Evolutionary conservation across 2,329 filamentous ascomycete species (phyloP).

Genomic region (Venturiaceae sp.): DNA sequence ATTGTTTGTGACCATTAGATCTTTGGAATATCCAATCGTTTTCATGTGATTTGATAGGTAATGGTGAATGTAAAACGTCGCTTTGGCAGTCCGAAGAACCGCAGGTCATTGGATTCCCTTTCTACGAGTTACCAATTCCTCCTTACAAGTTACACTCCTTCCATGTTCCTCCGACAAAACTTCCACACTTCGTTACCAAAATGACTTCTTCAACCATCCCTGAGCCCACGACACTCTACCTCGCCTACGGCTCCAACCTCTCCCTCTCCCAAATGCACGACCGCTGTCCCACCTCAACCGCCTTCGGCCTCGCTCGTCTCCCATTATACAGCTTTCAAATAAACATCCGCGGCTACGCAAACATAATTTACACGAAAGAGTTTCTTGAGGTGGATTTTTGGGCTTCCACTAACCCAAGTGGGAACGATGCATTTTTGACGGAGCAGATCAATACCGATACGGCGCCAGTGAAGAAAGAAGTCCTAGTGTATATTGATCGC

Average conservation of each 20-base stretch:
- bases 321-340: slow-evolving; percentile 54
- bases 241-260: slow-evolving; percentile 64
- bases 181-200: too few relatives aligned
- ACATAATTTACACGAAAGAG: slow-evolving; percentile 56
- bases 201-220: too few relatives aligned
- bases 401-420: too few relatives aligned
- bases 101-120: not conserved
- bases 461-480: slow-evolving; percentile 13
- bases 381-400: slow-evolving; percentile 36
- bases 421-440: not conserved
- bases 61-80: not conserved
- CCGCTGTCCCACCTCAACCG: slow-evolving; percentile 48
- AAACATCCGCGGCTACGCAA: slow-evolving; percentile 57
- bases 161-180: not conserved
- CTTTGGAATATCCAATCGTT: too few relatives aligned
- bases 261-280: slow-evolving; percentile 53
- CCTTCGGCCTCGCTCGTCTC: slow-evolving; percentile 49
- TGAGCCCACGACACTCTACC: slow-evolving; percentile 42
- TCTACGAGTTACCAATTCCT: not conserved
- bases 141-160: not conserved
- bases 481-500: slow-evolving; percentile 51
- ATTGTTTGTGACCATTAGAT: too few relatives aligned
- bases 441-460: slow-evolving; percentile 16
- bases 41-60: not conserved
- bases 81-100: not conserved